Conservation (phyloP, 352 stramenopile species). For the Aphanomyces astaci region DNA sequence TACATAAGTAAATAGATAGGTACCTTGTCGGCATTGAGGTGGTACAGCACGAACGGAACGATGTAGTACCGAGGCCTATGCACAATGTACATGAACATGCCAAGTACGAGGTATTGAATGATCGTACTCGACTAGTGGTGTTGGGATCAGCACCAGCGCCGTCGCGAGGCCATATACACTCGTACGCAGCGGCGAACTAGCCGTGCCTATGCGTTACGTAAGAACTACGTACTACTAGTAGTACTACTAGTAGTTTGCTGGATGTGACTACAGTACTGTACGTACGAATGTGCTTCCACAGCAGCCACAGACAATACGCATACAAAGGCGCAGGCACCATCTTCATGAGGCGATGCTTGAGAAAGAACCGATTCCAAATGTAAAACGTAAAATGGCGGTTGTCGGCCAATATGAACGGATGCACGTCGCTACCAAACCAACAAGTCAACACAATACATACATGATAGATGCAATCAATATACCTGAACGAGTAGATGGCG, state of each 20-base stretch:
- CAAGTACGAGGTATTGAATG: no score
- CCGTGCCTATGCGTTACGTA: slow-evolving; percentile 38
- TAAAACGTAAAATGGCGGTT: slow-evolving; percentile 92
- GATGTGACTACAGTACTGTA: neutral
- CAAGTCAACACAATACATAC: no score
- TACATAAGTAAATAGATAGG: slow-evolving; percentile 23
- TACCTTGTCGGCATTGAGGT: slow-evolving; percentile 67
- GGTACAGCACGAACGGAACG: slow-evolving; percentile 66
- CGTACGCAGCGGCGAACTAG: slow-evolving; percentile 60
- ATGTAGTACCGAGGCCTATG: slow-evolving; percentile 74
- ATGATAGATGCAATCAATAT: no score
- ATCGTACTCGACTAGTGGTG: slow-evolving; percentile 84
- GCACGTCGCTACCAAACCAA: slow-evolving; percentile 60
- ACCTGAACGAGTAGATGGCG: slow-evolving; percentile 8
- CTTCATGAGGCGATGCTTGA: slow-evolving; percentile 59
- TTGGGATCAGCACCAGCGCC: slow-evolving; percentile 75
- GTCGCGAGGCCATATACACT: slow-evolving; percentile 65
- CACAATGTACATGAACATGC: slow-evolving; percentile 10
- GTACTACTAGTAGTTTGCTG: no score
- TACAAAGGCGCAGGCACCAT: slow-evolving; percentile 55
- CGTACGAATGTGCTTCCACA: slow-evolving; percentile 59
- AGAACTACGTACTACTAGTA: no score
- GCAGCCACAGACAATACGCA: slow-evolving; percentile 52
- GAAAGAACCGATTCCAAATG: slow-evolving; percentile 83
- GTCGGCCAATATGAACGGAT: slow-evolving; percentile 88